Base-by-base conservation (phyloP, 2,329 filamentous ascomycete genomes). In the Claviceps digitariae region DNA sequence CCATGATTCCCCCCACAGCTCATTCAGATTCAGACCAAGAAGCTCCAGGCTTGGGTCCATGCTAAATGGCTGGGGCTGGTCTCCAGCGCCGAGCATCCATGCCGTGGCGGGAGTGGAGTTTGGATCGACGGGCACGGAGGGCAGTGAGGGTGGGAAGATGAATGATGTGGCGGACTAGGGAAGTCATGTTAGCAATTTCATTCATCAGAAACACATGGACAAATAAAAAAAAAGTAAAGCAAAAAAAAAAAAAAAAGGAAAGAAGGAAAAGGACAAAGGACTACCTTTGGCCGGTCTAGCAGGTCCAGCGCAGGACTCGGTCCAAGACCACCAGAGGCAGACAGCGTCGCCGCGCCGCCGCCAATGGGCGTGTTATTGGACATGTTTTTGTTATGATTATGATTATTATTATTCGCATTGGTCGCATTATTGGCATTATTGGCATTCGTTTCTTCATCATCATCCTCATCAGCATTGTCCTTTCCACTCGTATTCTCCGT, bases 21-120 rank as follows among this genome's bases (percentile, higher is more conserved):
- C 76, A 55, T 78, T 77, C 50, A 79, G 62, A 57, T 78, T 77
- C 52, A 76, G 68, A 3, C 76, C 76, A 49, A 79, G 64, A 45
- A 76, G 64, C 59, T 78, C 76, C 50, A 79, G 70, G 58, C 72
- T 78, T 55, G 76, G 75, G 54, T 79, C 76, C 31, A 76, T 71
- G 57, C 77, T 77, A 48, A 75, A 72, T 0, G 64, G 67, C 58
- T 69, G 68, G 27, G 64, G 61, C 50, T 61, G 57, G 53, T 66
- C 66, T 36, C 60, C 65, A 34, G 59, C 60, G 47, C 61, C 61
- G 44, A 69, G 59, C 52, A 65, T 62, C 65, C 67, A 70, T 34
- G 63, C 64, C 52, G 63, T 64, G 43, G 63, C 64, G 52, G 62
- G 62, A 48, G 66, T 58, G 23, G 59, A 57, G 20, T 58, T 57